Base-by-base conservation (phyloP, 805 yeast genomes). In the Jamesozyma gamospora region DNA sequence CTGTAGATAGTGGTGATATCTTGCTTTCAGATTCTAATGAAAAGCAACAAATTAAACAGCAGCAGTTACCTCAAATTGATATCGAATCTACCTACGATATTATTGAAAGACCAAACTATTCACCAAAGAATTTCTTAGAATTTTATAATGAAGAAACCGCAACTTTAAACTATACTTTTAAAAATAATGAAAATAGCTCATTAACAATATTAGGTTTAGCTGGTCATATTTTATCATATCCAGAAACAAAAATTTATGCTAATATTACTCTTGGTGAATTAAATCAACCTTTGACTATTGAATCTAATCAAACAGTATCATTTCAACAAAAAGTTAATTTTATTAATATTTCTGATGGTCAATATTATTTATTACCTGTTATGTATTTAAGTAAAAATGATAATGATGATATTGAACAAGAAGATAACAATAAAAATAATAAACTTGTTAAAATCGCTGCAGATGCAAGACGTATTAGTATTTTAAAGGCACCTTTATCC, bases 401-500 rank as follows among this genome's bases (percentile, higher is more conserved):
- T 21, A 8, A n/a, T n/a, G n/a, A n/a, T n/a, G n/a, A n/a, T n/a
- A n/a, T n/a, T n/a, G n/a, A n/a, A n/a, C n/a, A n/a, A n/a, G n/a
- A n/a, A n/a, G 64, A 72, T 19, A 19, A 14, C 3, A 37, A 32
- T 3, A 32, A 34, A n/a, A 71, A 72, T 7, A 71, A 72, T 8
- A 60, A 71, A 37, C 55, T 77, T 49, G 70, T 74, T 62, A 64
- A 67, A 46, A 65, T 82, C 31, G 75, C 76, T 37, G 70, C 81
- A 21, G 67, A 72, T 52, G 72, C 76, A 37, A 78, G 75, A 52
- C 62, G 78, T 43, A 64, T 82, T 34, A 58, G 66, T 17, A 72
- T 87, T 41, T 60, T 60, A 10, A 95, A 86, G 51, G 72, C 71
- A 28, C 71, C 79, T 41, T 65, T 87, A 50, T 79, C 94, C 0